Conservation (phyloP, 1,284 basidiomycete species). For the Ganoderma multipileum region DNA sequence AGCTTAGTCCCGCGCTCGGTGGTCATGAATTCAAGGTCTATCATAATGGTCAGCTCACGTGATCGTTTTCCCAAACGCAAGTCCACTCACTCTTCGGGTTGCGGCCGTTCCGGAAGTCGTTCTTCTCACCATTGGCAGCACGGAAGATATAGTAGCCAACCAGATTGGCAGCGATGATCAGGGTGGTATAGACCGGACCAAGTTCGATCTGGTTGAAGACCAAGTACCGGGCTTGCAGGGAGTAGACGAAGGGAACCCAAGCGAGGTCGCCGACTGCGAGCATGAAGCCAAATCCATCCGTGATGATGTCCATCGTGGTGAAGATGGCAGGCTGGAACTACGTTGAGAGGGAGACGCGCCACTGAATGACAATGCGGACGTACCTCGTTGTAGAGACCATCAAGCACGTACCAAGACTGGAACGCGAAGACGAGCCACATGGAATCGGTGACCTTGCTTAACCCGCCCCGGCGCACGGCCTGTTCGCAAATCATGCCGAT, state of each 20-base stretch:
- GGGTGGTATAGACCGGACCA: conserved; percentile 65
- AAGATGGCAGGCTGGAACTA: conserved; percentile 76
- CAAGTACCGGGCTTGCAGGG: conserved; percentile 93
- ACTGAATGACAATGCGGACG: conserved; percentile 20
- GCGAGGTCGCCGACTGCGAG: conserved; percentile 91
- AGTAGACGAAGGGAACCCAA: conserved; percentile 97
- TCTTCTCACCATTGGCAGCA: conserved; percentile 91
- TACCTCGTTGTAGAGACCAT: conserved; percentile 91
- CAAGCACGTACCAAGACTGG: conserved; percentile 89
- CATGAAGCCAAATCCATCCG: conserved; percentile 99
- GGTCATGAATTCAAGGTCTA: conserved; percentile 83
- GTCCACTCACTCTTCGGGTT: conserved; percentile 87
- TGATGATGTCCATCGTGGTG: conserved; percentile 98
- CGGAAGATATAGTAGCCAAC: conserved; percentile 95
- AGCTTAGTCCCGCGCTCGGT: conserved; percentile 91
- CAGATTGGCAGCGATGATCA: conserved; percentile 74
- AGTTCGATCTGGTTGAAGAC: conserved; percentile 89
- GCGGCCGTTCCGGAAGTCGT: conserved; percentile 90
- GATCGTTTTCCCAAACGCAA: background rate
- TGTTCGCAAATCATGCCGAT: conserved; percentile 94
- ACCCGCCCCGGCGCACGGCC: conserved; percentile 78
- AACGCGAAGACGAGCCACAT: conserved; percentile 92
- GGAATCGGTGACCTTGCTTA: conserved; percentile 78
- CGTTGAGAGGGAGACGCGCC: background rate
- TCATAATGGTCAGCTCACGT: background rate